phyloP scores from a whole-genome alignment of 2,329 filamentous ascomycete species.

The Fusarium chuoi region DNA sequence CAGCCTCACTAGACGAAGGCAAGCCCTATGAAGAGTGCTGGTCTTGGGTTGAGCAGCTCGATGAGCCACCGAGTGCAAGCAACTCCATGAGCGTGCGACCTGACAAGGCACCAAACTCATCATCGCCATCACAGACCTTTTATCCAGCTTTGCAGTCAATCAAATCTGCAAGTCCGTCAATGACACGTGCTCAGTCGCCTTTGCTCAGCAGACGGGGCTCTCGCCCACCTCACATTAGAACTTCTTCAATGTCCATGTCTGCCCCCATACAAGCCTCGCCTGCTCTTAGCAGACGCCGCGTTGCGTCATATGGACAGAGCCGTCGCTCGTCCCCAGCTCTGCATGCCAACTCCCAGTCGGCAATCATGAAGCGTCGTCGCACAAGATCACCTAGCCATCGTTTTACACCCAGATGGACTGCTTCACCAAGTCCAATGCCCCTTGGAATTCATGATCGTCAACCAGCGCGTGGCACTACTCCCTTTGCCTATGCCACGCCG shows the following conservation, averaged over 20 bases:
- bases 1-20: constrained; percentile 48
- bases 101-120: constrained; percentile 54
- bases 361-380: constrained; percentile 61
- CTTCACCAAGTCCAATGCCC: constrained; percentile 57
- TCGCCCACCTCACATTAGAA: constrained; percentile 61
- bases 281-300: constrained; percentile 55
- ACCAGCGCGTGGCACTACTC: constrained; percentile 59
- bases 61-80: constrained; percentile 62
- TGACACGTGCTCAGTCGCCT: constrained; percentile 55
- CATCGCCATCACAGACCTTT: constrained; percentile 53
- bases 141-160: constrained; percentile 40
- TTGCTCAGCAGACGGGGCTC: constrained; percentile 53
- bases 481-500: constrained; percentile 80
- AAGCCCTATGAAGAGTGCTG: constrained; percentile 70
- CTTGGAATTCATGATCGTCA: constrained; percentile 49
- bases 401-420: constrained; percentile 67
- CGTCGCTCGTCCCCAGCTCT: constrained; percentile 48
- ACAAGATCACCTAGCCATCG: constrained; percentile 67
- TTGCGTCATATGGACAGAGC: constrained; percentile 56
- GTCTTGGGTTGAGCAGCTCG: constrained; percentile 72
- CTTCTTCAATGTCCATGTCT: constrained; percentile 61
- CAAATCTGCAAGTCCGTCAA: constrained; percentile 46
- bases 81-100: constrained; percentile 56
- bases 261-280: constrained; percentile 53
- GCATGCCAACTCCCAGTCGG: constrained; percentile 42